These are phyloP conservation scores for Colletotrichum aenigma DNA, from an alignment of 2,329 filamentous ascomycete genomes.

Conservation along the genomic window DNA sequence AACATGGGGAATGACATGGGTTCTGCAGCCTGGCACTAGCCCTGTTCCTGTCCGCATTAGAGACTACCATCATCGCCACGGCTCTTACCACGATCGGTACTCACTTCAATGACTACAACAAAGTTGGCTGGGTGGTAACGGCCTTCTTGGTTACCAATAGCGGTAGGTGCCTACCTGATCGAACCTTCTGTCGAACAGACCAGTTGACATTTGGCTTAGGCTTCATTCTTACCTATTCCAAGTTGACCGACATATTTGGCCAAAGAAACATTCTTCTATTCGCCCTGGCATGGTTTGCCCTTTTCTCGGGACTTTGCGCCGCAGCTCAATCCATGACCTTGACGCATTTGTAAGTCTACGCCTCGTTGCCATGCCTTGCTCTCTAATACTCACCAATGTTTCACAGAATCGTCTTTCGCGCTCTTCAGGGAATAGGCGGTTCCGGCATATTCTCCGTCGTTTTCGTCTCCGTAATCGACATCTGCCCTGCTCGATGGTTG, in stretches of 20 bases:
- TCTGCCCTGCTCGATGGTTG: not conserved
- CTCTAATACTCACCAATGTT: fast-evolving
- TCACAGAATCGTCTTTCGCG: conserved; percentile 41
- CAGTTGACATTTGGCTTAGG: not conserved
- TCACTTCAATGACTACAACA: not conserved
- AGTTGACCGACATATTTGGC: not conserved
- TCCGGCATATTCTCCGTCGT: conserved; percentile 1
- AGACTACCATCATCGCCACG: not conserved
- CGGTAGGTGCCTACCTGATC: not conserved
- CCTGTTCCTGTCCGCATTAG: not conserved
- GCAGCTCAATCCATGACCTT: not conserved
- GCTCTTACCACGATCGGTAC: not conserved
- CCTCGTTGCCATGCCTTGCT: fast-evolving
- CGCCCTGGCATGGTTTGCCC: not conserved
- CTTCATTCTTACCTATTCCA: not conserved
- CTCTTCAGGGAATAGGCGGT: conserved; percentile 43
- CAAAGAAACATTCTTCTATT: not conserved
- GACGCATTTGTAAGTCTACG: not conserved
- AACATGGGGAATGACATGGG: not conserved
- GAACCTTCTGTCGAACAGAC: not conserved
- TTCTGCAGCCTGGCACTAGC: not conserved
- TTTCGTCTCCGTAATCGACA: not conserved
- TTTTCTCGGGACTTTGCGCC: not conserved
- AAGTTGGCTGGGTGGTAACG: not conserved
- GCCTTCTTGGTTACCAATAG: not conserved